A percentile compares a stretch with the other conserved stretches of the same genome.
phyloP scores from a whole-genome alignment of 371 early-diverging fungal species.

The Encephalitozoon romaleae region DNA sequence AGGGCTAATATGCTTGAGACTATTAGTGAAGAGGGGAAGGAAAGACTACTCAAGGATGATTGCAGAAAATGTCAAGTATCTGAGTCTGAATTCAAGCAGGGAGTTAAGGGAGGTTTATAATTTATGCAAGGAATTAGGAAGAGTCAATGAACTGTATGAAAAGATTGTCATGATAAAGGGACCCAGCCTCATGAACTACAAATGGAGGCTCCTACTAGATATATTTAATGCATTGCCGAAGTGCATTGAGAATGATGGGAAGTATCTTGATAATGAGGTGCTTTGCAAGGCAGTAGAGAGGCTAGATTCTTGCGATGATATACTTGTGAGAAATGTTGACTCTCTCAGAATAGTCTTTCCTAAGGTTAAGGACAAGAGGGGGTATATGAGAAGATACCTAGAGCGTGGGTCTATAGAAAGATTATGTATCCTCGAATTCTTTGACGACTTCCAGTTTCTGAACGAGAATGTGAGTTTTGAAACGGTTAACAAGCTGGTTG shows the following conservation, averaged over 20 bases:
- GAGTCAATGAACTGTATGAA: neutral
- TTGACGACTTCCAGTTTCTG: neutral
- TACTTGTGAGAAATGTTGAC: neutral
- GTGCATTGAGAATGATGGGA: neutral
- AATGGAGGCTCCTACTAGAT: conserved; percentile 7
- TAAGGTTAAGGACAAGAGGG: neutral
- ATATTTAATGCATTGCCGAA: neutral
- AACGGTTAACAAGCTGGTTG: neutral
- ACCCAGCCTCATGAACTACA: neutral
- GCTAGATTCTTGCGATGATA: neutral
- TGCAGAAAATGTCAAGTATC: neutral
- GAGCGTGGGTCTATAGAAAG: neutral
- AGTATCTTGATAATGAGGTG: neutral
- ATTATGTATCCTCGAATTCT: neutral
- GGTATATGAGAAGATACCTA: neutral
- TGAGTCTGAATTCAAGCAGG: neutral
- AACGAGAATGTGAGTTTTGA: conserved; percentile 7
- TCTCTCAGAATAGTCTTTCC: neutral
- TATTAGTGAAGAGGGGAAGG: neutral
- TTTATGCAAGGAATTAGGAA: neutral
- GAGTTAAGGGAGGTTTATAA: conserved; percentile 3
- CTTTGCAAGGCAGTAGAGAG: neutral
- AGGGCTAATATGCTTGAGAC: neutral
- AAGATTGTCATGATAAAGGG: neutral
- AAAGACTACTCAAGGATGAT: neutral